Evolutionary conservation across 495 filamentous ascomycete species (phyloP), one percentile per base, ranked within the genome.

Genomic region (Lasiosphaeria ovina): DNA sequence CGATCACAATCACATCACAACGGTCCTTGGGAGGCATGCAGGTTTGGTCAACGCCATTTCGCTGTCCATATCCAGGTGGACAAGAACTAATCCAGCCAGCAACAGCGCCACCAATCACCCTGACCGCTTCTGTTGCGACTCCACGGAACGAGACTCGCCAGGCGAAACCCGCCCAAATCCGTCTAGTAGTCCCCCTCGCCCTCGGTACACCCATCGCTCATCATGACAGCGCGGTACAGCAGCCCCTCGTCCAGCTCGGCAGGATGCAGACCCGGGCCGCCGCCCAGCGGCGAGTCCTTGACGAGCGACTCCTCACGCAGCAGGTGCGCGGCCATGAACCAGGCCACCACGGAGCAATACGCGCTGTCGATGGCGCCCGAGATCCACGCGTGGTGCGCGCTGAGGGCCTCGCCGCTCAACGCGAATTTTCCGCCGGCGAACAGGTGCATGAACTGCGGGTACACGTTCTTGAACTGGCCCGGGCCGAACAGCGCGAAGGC

Each of bases 401-500:
- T 76, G 3, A 67, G 57, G 36, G 75, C 76, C 59, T 79, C 77
- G 10, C 77, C 77, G 16, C 68, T 62, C 36, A 79, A 56, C 49
- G 69, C 63, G n/a, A 79, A 57, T 7, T 65, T 63, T 17, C 63
- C 60, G 40, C 67, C 62, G 8, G 62, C 67, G 9, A 64, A 53
- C 7, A 72, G 74, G 8, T 55, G 50, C 10, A 63, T 58, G 36
- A 75, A 51, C 0, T 51, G 51, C 8, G 66, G 64, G 58, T 73
- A 79, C 12, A 76, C 40, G 48, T 64, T 60, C 49, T 55, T 48
- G 64, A 79, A 79, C 60, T 81, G 76, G 10, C 71, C 71, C 1
- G 78, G 77, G 6, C 76, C 71, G 54, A 79, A 81, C 4, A 74
- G 68, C 4, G 78, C 77, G 51, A 79, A 81, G 4, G 78, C 76